A percentile compares a stretch with the other conserved stretches of the same genome.
These are phyloP conservation scores for Fragaria vesca DNA, from an alignment of 306 rosid species.

Conservation along the genomic window DNA sequence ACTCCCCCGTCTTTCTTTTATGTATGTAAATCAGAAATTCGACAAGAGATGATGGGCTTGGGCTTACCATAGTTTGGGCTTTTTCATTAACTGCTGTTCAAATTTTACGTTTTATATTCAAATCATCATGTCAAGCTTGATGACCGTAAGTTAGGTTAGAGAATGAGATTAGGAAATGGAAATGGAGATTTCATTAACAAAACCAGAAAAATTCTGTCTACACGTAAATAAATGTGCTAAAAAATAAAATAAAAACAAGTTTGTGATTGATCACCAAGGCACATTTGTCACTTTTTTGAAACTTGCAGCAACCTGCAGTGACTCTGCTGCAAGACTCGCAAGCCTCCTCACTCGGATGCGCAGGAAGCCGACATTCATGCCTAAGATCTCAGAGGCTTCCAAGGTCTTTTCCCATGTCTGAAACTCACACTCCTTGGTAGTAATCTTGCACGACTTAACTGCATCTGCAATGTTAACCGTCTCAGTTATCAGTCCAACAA, in stretches of 20 bases:
- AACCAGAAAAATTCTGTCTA: neutral
- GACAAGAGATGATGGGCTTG: neutral
- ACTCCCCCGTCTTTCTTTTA: neutral
- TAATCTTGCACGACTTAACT: conserved; percentile 46
- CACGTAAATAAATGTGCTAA: neutral
- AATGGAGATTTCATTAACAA: neutral
- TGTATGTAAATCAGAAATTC: neutral
- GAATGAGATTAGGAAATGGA: too few relatives aligned
- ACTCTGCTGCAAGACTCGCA: conserved; percentile 21
- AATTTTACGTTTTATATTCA: too few relatives aligned
- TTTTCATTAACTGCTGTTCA: too few relatives aligned
- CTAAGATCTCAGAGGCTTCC: conserved; percentile 42
- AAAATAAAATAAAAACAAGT: neutral
- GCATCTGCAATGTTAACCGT: conserved; percentile 50
- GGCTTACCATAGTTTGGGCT: neutral
- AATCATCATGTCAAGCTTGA: too few relatives aligned
- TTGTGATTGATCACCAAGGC: neutral
- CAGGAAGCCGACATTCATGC: conserved; percentile 55
- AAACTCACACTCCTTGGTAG: conserved; percentile 25
- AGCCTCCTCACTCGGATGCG: conserved; percentile 33
- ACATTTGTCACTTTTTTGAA: neutral
- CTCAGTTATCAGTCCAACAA: conserved; percentile 49
- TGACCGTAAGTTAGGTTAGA: too few relatives aligned
- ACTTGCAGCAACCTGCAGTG: neutral
- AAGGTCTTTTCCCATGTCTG: conserved; percentile 45